Evolutionary conservation across 257 asterid genomes (phyloP).

Genomic region (Capsicum rhomboideum): DNA sequence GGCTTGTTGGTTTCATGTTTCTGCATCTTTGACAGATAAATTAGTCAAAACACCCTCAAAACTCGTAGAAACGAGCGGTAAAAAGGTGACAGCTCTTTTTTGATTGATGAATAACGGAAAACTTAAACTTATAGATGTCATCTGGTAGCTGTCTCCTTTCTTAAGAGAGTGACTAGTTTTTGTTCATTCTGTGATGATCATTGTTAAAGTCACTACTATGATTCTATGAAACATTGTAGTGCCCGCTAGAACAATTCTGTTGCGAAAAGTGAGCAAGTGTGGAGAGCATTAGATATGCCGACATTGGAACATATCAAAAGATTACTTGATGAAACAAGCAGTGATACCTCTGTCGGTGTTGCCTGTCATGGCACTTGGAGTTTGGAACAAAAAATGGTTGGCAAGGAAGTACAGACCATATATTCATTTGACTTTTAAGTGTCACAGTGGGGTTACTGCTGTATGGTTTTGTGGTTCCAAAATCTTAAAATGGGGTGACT

Average conservation of each 20-base stretch:
- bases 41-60: background rate
- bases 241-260: background rate
- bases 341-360: background rate
- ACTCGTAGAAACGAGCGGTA: background rate
- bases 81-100: background rate
- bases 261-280: background rate
- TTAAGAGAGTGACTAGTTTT: background rate
- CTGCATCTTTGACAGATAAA: background rate
- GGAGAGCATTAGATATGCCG: background rate
- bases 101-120: background rate
- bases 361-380: background rate
- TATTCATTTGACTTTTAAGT: background rate
- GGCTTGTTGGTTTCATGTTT: background rate
- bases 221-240: background rate
- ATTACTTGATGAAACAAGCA: background rate
- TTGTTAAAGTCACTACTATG: background rate
- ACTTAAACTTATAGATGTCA: background rate
- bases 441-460: background rate
- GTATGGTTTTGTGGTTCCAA: background rate
- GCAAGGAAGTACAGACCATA: background rate
- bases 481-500: background rate
- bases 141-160: background rate
- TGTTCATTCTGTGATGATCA: background rate
- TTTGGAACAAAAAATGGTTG: background rate
- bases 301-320: background rate